Conservation (phyloP, 2,329 filamentous ascomycete genomes). For the Colletotrichum zoysiae region DNA sequence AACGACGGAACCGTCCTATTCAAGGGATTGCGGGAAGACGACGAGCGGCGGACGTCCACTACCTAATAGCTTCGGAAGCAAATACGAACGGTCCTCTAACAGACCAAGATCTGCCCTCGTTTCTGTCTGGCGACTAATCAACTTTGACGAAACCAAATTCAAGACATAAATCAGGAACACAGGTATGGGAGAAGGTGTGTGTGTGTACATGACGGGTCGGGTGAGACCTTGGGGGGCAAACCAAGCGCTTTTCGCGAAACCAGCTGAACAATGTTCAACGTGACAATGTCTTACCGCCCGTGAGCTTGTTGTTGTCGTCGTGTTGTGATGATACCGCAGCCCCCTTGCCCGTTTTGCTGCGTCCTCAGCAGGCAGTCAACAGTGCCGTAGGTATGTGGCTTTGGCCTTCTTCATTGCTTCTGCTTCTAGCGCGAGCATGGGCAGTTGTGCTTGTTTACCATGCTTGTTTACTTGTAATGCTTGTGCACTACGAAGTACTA, state of each 20-base stretch:
- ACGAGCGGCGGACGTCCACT: slow-evolving; percentile 29
- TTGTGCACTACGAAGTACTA: no score
- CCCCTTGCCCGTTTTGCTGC: slow-evolving; percentile 7
- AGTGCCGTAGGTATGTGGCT: not conserved
- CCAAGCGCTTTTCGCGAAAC: slow-evolving; percentile 28
- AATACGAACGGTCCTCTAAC: slow-evolving; percentile 28
- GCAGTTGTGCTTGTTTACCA: slow-evolving; percentile 30
- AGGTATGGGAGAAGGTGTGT: slow-evolving; percentile 23
- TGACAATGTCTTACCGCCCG: slow-evolving; percentile 29
- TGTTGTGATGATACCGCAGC: slow-evolving; percentile 27
- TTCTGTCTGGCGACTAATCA: slow-evolving; percentile 11
- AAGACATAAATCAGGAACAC: slow-evolving; percentile 21
- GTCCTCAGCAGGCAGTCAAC: not conserved
- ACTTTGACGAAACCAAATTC: slow-evolving; percentile 23
- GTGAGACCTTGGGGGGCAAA: slow-evolving; percentile 27
- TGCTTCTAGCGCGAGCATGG: slow-evolving; percentile 36
- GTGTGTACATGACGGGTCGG: slow-evolving; percentile 32
- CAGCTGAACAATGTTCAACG: slow-evolving; percentile 22
- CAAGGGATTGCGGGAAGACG: slow-evolving; percentile 14
- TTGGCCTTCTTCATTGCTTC: slow-evolving; percentile 35
- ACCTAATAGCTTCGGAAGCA: slow-evolving; percentile 19
- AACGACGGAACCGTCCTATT: slow-evolving; percentile 22
- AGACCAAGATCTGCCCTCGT: slow-evolving; percentile 28
- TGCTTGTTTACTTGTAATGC: slow-evolving; percentile 10
- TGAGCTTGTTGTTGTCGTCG: slow-evolving; percentile 17